phyloP scores from a whole-genome alignment of 768 basidiomycete genomes.

The Russula compacta region DNA sequence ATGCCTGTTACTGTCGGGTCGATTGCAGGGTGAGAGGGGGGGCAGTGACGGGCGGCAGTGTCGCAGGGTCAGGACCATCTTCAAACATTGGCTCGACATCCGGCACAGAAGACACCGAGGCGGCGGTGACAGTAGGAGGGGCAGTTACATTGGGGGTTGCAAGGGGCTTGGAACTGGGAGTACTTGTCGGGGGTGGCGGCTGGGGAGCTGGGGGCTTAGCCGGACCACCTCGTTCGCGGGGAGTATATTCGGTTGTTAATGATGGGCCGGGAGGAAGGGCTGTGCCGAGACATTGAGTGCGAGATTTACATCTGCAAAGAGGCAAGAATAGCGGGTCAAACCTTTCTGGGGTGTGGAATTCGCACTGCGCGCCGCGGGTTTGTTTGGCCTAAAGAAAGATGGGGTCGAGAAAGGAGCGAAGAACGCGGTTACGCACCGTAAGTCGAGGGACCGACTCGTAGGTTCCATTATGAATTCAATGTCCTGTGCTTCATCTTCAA shows the following conservation, averaged over 20 bases:
- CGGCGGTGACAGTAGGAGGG: slow-evolving; percentile 9
- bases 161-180: slow-evolving; percentile 16
- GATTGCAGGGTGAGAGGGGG: slow-evolving; percentile 72
- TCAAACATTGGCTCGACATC: slow-evolving; percentile 24
- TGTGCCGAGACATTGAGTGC: slow-evolving; percentile 21
- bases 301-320: not conserved
- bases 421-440: slow-evolving; percentile 40
- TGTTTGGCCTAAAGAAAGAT: slow-evolving; percentile 28
- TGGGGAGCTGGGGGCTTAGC: slow-evolving; percentile 27
- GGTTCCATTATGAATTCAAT: slow-evolving; percentile 90
- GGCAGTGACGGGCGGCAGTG: slow-evolving; percentile 61
- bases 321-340: slow-evolving; percentile 8
- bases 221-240: slow-evolving; percentile 52
- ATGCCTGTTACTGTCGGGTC: slow-evolving; percentile 59
- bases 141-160: slow-evolving; percentile 14
- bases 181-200: slow-evolving; percentile 20
- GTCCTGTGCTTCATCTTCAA: slow-evolving; percentile 39
- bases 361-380: slow-evolving; percentile 24
- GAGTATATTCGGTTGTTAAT: slow-evolving; percentile 77
- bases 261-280: slow-evolving; percentile 48
- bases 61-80: slow-evolving; percentile 53
- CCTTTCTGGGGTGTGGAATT: slow-evolving; percentile 28
- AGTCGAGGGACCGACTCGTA: slow-evolving; percentile 59
- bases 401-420: not conserved
- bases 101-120: not conserved